These are phyloP conservation scores for Xanthoparmelia taractica DNA, from an alignment of 495 filamentous ascomycete genomes.

Conservation along the genomic window DNA sequence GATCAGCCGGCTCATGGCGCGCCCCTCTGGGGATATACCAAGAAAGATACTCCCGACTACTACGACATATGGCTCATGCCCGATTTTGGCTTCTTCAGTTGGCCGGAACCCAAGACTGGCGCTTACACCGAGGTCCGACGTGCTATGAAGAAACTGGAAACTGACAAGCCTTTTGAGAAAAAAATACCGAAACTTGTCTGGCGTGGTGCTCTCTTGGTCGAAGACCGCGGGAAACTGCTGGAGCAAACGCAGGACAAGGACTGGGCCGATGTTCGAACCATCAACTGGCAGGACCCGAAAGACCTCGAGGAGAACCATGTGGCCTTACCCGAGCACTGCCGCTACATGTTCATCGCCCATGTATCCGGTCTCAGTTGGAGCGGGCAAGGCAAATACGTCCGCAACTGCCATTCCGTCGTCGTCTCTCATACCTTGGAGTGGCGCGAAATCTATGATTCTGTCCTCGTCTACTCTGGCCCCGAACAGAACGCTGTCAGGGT, in stretches of 20 bases:
- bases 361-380: constrained; percentile 53
- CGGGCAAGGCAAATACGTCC: constrained; percentile 51
- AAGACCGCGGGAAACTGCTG: not conserved
- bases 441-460: constrained; percentile 39
- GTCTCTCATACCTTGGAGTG: constrained; percentile 40
- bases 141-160: not conserved
- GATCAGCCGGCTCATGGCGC: not conserved
- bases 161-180: not conserved
- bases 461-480: constrained; percentile 39
- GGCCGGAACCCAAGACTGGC: constrained; percentile 8
- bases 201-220: not conserved
- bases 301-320: not conserved
- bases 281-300: not conserved
- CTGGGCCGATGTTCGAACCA: not conserved
- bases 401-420: constrained; percentile 52
- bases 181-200: not conserved
- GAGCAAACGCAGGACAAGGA: not conserved
- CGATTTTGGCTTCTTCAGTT: constrained; percentile 13
- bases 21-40: constrained; percentile 4
- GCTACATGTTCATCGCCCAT: constrained; percentile 54
- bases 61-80: constrained; percentile 9
- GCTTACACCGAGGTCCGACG: constrained; percentile 6
- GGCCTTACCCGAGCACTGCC: constrained; percentile 50
- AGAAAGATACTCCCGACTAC: not conserved
- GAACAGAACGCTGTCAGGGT: constrained; percentile 59